phyloP scores from a whole-genome alignment of 1,139 yeast species.

The Geotrichum bryndzae region DNA sequence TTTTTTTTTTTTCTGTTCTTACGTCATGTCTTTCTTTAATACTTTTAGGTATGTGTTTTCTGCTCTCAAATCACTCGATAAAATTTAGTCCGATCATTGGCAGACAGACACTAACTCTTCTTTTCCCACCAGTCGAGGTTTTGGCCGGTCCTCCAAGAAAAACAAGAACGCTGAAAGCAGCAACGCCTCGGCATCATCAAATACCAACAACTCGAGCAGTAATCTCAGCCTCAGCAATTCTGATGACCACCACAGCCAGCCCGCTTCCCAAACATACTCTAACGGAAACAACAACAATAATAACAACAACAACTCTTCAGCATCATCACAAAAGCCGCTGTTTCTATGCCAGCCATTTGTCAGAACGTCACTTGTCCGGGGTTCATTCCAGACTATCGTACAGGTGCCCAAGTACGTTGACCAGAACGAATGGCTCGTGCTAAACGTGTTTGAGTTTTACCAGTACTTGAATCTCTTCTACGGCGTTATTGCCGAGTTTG shows the following conservation, averaged over 20 bases:
- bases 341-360: conserved; percentile 91
- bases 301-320: conserved; percentile 24
- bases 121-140: conserved; percentile 41
- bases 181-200: conserved; percentile 16
- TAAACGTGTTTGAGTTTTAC: conserved; percentile 84
- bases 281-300: conserved; percentile 14
- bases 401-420: conserved; percentile 94
- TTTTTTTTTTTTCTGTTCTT: not conserved
- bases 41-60: conserved; percentile 38
- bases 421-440: conserved; percentile 90
- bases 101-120: not conserved
- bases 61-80: not conserved
- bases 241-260: conserved; percentile 4
- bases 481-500: conserved; percentile 81
- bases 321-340: conserved; percentile 42
- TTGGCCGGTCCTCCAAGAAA: conserved; percentile 60
- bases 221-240: conserved; percentile 33
- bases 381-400: conserved; percentile 94
- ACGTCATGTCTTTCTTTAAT: conserved; percentile 41
- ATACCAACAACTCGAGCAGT: conserved; percentile 32
- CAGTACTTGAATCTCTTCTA: conserved; percentile 81
- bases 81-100: not conserved
- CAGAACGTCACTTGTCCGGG: conserved; percentile 89
- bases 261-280: not conserved
- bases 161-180: conserved; percentile 22